Evolutionary conservation across 2,329 filamentous ascomycete genomes (phyloP).

Genomic region (Aspergillus alliaceus): DNA sequence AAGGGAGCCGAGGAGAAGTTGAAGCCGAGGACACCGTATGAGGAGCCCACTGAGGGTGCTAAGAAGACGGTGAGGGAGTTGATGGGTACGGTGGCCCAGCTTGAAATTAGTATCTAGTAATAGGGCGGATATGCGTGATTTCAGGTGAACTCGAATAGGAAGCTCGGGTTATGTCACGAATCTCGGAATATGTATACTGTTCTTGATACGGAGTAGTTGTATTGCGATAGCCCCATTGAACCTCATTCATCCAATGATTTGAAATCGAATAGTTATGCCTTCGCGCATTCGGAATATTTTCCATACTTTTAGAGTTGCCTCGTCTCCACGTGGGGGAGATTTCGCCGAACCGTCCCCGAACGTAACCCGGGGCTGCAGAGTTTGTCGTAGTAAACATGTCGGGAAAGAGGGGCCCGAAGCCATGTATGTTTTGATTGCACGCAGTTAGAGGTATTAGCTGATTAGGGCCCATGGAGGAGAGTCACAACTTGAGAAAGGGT

Average conservation of each 20-base stretch:
- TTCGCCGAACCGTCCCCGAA: not conserved
- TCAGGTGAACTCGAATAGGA: not conserved
- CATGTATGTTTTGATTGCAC: not conserved
- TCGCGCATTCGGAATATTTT: not conserved
- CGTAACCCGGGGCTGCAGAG: not conserved
- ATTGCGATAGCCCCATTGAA: not conserved
- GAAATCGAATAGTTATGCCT: not conserved
- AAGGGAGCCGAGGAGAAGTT: conserved; percentile 59
- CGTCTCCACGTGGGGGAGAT: not conserved
- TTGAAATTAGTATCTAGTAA: conserved; percentile 33
- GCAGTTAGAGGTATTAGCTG: not conserved
- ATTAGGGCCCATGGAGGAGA: too few species aligned
- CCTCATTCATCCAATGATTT: not conserved
- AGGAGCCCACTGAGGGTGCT: conserved; percentile 44
- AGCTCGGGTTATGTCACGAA: not conserved
- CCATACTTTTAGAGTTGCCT: not conserved
- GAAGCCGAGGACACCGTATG: conserved; percentile 63
- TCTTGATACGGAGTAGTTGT: not conserved
- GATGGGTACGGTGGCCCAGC: conserved; percentile 42
- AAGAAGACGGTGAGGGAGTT: conserved; percentile 44
- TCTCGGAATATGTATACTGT: not conserved
- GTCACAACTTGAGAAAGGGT: not conserved
- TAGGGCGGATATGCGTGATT: not conserved
- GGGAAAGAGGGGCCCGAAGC: too few species aligned
- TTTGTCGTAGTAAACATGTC: not conserved